These are phyloP conservation scores for Apophysomyces elegans DNA, from an alignment of 371 early-diverging fungal genomes.

Conservation along the genomic window DNA sequence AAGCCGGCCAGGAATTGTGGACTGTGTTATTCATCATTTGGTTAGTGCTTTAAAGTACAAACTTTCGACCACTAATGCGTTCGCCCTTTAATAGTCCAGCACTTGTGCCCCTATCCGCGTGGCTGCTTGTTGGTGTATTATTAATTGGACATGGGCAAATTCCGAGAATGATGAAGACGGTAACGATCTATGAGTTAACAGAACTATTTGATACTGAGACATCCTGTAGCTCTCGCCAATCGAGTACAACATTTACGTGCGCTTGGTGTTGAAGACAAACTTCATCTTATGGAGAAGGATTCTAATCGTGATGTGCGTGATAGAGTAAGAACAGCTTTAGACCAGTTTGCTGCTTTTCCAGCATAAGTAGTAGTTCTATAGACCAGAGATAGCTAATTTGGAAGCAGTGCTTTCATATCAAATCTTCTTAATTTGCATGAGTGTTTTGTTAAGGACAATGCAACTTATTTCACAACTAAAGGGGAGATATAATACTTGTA, in stretches of 20 bases:
- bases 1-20: constrained; percentile 59
- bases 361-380: constrained; percentile 10
- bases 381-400: not conserved
- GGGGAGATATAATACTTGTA: no score
- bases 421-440: constrained; percentile 1
- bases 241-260: constrained; percentile 38
- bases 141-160: constrained; percentile 78
- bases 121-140: constrained; percentile 79
- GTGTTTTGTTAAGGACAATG: not conserved
- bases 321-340: constrained; percentile 72
- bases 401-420: not conserved
- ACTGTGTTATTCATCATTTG: constrained; percentile 60
- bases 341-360: constrained; percentile 48
- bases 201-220: not conserved
- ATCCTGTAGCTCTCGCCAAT: constrained; percentile 18
- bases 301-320: constrained; percentile 74
- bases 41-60: constrained; percentile 31
- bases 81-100: constrained; percentile 51
- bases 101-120: constrained; percentile 67
- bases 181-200: constrained; percentile 16
- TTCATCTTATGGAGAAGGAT: constrained; percentile 60
- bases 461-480: not conserved
- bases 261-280: constrained; percentile 65
- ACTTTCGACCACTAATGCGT: not conserved
- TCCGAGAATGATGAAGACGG: constrained; percentile 62